Base-by-base conservation (phyloP, 352 stramenopile genomes). In the Thalassiosira exigua region DNA sequence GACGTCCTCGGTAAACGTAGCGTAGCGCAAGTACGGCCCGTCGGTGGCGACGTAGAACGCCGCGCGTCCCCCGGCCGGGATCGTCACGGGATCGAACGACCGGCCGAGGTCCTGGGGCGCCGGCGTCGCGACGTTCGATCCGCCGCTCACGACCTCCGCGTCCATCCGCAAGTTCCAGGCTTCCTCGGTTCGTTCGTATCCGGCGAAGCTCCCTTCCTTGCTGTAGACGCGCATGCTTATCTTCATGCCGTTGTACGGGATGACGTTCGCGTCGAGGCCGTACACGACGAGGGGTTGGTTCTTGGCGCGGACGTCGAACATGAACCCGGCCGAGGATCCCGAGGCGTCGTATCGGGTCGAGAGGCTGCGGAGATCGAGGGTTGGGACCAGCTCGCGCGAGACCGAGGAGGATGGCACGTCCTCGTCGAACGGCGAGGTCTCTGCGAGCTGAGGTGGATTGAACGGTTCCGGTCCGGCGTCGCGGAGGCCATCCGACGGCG, bases 301-400 rank as follows among this genome's bases (percentile, higher is more conserved):
- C 19, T 60, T 60, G 29, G 27, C n/a, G 4, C 44, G 39, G 56
- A 56, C 2, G 32, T 66, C 56, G 32, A 66, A 66, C 29, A 66
- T 19, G 19, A 66, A 54, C 4, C 56, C 56, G 1, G 56, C 27
- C 2, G 56, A 9, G 56, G 56, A 66, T 2, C 19, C n/a, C 11
- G 29, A 4, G 56, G 56, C 42, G 11, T 54, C 26, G 30, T 66
- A 66, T 22, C 14, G 4, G 11, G 56, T 66, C 19, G 24, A 22
- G 52, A 60, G 4, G 39, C 39, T 48, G 11, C n/a, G 39, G 11
- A 48, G 39, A n/a, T n/a, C n/a, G n/a, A n/a, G n/a, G n/a, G n/a
- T n/a, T n/a, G n/a, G n/a, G n/a, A n/a, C n/a, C n/a, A n/a, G n/a
- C n/a, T n/a, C n/a, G n/a, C n/a, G n/a, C n/a, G n/a, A n/a, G n/a